Percentiles rank a stretch among this genome's conserved stretches.
phyloP scores from a whole-genome alignment of 1,284 basidiomycete species.

The Amylostereum areolatum region DNA sequence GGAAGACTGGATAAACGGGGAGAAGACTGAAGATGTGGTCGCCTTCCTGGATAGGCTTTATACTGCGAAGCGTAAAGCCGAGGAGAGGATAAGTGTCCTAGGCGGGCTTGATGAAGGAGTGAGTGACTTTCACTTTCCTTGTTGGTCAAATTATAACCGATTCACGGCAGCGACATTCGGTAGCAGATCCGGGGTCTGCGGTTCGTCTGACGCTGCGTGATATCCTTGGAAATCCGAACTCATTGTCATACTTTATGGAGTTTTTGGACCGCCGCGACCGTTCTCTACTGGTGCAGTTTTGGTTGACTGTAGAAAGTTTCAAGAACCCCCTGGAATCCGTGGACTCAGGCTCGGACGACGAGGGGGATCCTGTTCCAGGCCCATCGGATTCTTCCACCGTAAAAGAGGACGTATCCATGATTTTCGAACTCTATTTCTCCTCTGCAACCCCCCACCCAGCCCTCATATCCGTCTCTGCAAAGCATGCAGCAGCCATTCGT shows the following conservation, averaged over 20 bases:
- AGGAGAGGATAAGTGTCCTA: slow-evolving; percentile 76
- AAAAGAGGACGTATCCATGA: slow-evolving; percentile 82
- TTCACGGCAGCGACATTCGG: slow-evolving; percentile 5
- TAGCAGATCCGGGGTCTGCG: slow-evolving; percentile 17
- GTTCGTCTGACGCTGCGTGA: slow-evolving; percentile 51
- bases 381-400: slow-evolving; percentile 55
- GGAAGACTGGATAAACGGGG: slow-evolving; percentile 78
- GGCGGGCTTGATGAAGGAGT: slow-evolving; percentile 49
- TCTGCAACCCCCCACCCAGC: slow-evolving; percentile 50
- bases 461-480: slow-evolving; percentile 61
- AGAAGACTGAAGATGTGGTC: slow-evolving; percentile 77
- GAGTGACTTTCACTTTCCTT: no score
- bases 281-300: slow-evolving; percentile 89
- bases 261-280: slow-evolving; percentile 90
- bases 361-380: slow-evolving; percentile 59
- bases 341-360: slow-evolving; percentile 65
- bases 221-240: slow-evolving; percentile 81
- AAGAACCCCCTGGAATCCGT: slow-evolving; percentile 90
- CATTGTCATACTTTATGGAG: slow-evolving; percentile 95
- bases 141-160: neutral
- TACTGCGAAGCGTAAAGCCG: slow-evolving; percentile 80
- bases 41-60: slow-evolving; percentile 87
- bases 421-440: slow-evolving; percentile 83
- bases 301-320: slow-evolving; percentile 95
- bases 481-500: slow-evolving; percentile 65